Percentiles rank a stretch among this genome's conserved stretches.
These are phyloP conservation scores for Apiospora arundinis DNA, from an alignment of 2,329 filamentous ascomycete species.

Conservation along the genomic window DNA sequence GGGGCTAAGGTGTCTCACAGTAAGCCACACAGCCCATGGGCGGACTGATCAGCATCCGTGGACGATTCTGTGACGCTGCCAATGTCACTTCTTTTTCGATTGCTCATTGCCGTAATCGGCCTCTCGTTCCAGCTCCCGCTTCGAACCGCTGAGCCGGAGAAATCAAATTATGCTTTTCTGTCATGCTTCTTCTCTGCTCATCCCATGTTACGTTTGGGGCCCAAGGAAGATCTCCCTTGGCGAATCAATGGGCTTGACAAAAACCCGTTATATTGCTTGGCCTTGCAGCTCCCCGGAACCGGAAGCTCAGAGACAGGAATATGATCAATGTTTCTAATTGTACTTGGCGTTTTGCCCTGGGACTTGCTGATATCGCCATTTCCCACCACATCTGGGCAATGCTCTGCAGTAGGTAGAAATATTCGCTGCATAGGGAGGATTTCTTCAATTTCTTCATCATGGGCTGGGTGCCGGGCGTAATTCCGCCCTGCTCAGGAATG, in stretches of 20 bases:
- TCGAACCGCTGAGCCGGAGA: not conserved
- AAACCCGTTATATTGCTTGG: not conserved
- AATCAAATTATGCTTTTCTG: not conserved
- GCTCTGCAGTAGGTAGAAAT: not conserved
- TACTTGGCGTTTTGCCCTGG: not conserved
- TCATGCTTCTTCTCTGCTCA: not conserved
- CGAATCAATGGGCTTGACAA: not conserved
- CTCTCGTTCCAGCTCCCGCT: not conserved
- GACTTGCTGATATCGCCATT: not conserved
- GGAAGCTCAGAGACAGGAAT: not conserved
- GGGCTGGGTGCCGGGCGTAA: not conserved
- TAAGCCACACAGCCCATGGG: not conserved
- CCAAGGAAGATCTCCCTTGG: not conserved
- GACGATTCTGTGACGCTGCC: not conserved
- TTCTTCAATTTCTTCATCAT: not conserved
- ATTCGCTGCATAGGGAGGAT: not conserved
- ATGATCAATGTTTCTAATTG: not conserved
- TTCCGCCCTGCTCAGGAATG: not conserved
- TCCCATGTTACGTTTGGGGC: not conserved
- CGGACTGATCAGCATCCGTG: constrained; percentile 9
- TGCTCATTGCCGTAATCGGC: not conserved
- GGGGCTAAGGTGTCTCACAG: not conserved
- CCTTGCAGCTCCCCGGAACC: not conserved
- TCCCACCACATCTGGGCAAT: not conserved
- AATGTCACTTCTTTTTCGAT: not conserved